Conservation (phyloP, 306 rosid species). For the Prunus fruticosa region DNA sequence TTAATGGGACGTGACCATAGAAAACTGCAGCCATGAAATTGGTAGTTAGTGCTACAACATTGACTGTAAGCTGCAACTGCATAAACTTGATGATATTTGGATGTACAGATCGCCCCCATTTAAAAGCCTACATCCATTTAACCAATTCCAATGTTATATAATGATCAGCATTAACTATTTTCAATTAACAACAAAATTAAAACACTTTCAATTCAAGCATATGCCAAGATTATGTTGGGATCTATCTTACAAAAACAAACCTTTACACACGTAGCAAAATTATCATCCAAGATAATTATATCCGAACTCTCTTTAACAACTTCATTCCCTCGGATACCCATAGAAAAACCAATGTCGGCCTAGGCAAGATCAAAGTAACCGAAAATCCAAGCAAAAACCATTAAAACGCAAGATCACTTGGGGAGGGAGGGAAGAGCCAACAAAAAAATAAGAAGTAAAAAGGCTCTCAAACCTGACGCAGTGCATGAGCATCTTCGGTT, state of each 20-base stretch:
- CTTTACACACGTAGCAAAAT: slow-evolving; percentile 85
- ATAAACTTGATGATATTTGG: slow-evolving; percentile 83
- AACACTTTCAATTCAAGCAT: too few relatives aligned
- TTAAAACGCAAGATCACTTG: neutral
- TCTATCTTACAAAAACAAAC: slow-evolving; percentile 18
- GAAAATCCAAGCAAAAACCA: slow-evolving; percentile 9
- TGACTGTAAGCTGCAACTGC: slow-evolving; percentile 52
- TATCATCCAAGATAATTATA: slow-evolving; percentile 89
- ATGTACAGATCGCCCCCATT: slow-evolving; percentile 82
- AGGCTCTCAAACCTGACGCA: slow-evolving; percentile 62
- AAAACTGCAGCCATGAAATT: slow-evolving; percentile 18
- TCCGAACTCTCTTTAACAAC: slow-evolving; percentile 95
- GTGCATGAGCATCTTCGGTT: slow-evolving; percentile 91
- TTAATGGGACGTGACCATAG: slow-evolving; percentile 69
- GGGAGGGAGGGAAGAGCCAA: too few relatives aligned
- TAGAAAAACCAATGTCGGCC: slow-evolving; percentile 94
- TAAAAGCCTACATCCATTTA: slow-evolving; percentile 57
- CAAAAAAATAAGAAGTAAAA: neutral
- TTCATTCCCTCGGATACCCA: slow-evolving; percentile 89
- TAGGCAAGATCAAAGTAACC: slow-evolving; percentile 27
- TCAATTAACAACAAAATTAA: neutral
- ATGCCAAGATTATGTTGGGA: too few relatives aligned
- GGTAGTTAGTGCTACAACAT: neutral
- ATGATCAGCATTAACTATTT: slow-evolving; percentile 1
- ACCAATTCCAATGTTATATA: slow-evolving; percentile 10